A percentile compares a stretch with the other conserved stretches of the same genome.
phyloP scores from a whole-genome alignment of 2,329 filamentous ascomycete genomes.

The Didymosphaeria variabile region DNA sequence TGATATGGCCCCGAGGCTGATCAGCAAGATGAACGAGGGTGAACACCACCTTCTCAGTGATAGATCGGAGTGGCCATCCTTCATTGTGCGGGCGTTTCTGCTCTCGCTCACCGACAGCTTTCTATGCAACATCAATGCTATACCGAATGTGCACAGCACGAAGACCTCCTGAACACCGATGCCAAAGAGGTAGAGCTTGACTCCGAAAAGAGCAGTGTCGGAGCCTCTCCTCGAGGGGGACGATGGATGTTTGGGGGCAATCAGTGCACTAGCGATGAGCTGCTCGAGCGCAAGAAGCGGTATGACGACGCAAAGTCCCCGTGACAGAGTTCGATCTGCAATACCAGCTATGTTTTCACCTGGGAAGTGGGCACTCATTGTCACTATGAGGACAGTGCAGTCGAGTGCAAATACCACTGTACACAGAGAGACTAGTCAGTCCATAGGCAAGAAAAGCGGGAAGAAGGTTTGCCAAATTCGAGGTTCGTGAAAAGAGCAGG shows the following conservation, averaged over 20 bases:
- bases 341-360: background rate
- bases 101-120: background rate
- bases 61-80: background rate
- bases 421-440: background rate
- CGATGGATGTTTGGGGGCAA: slow-evolving; percentile 8
- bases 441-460: background rate
- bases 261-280: slow-evolving; percentile 13
- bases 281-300: slow-evolving; percentile 4
- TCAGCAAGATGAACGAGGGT: background rate
- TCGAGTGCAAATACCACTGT: slow-evolving; percentile 9
- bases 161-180: slow-evolving; percentile 8
- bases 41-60: background rate
- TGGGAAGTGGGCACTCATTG: background rate
- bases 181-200: slow-evolving; percentile 15
- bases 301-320: background rate
- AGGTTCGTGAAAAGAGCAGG: background rate
- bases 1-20: slow-evolving; percentile 11
- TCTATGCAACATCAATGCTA: background rate
- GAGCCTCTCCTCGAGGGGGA: background rate
- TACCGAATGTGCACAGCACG: background rate
- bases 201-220: slow-evolving; percentile 8
- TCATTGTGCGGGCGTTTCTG: background rate
- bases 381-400: background rate
- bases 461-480: background rate
- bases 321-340: background rate